A percentile compares a stretch with the other conserved stretches of the same genome.
Conservation (phyloP, 2,329 filamentous ascomycete genomes). For the Cercospora sesami region DNA sequence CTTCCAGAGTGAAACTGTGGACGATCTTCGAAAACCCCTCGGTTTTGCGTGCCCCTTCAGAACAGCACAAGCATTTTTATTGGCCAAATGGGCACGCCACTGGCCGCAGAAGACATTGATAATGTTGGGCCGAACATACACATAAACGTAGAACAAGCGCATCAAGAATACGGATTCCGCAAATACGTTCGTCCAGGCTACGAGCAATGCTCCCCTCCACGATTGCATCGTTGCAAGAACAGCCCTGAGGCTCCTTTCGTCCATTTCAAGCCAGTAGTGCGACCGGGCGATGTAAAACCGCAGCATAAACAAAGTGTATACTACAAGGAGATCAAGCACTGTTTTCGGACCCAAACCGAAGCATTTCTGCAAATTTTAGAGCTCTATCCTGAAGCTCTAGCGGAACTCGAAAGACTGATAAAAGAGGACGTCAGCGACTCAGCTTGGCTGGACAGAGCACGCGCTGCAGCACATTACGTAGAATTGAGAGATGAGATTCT, state of each 20-base stretch:
- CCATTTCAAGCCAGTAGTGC: neutral
- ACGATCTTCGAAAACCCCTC: neutral
- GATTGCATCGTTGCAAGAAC: neutral
- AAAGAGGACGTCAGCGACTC: neutral
- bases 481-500: neutral
- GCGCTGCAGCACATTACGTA: neutral
- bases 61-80: neutral
- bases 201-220: conserved; percentile 6
- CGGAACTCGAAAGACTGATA: neutral
- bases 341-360: neutral
- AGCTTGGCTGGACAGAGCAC: neutral
- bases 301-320: conserved; percentile 1
- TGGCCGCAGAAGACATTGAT: neutral
- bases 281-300: neutral
- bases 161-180: neutral
- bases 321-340: conserved; percentile 5
- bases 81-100: neutral
- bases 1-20: neutral
- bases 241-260: neutral
- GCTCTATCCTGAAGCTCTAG: neutral
- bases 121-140: conserved; percentile 1
- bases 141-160: neutral
- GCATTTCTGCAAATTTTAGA: neutral
- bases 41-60: neutral
- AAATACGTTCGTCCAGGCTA: conserved; percentile 10